Evolutionary conservation across 1,139 yeast species (phyloP).

Genomic region (Geotrichum reessii): DNA sequence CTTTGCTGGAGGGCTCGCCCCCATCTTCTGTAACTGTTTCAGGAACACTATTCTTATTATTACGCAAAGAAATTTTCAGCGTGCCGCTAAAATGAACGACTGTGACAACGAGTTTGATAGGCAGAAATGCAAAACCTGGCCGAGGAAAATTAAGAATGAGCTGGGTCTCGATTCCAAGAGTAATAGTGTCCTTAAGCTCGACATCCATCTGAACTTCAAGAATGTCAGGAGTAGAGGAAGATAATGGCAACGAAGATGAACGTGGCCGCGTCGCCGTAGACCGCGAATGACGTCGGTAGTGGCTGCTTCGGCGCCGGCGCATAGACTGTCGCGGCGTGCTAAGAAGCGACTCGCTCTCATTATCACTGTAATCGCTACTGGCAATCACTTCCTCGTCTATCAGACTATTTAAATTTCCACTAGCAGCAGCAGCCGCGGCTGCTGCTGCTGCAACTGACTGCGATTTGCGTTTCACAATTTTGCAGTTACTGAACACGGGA

Average conservation of each 20-base stretch:
- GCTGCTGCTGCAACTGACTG: conserved; percentile 23
- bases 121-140: conserved; percentile 71
- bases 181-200: conserved; percentile 81
- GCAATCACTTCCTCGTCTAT: conserved; percentile 18
- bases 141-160: conserved; percentile 79
- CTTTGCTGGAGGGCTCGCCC: background rate
- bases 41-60: background rate
- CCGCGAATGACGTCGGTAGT: background rate
- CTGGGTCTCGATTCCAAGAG: conserved; percentile 83
- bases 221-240: conserved; percentile 24
- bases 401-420: background rate
- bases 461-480: conserved; percentile 52
- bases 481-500: conserved; percentile 91
- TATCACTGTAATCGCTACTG: background rate
- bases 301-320: conserved; percentile 2
- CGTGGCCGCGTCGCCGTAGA: background rate
- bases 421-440: background rate
- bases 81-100: conserved; percentile 93
- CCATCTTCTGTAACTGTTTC: background rate
- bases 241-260: background rate
- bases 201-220: conserved; percentile 89
- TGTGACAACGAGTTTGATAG: conserved; percentile 77
- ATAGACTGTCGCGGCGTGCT: background rate
- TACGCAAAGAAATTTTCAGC: conserved; percentile 66
- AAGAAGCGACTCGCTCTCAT: background rate